Base-by-base conservation (phyloP, 768 basidiomycete genomes). In the Neoboletus magnificus region DNA sequence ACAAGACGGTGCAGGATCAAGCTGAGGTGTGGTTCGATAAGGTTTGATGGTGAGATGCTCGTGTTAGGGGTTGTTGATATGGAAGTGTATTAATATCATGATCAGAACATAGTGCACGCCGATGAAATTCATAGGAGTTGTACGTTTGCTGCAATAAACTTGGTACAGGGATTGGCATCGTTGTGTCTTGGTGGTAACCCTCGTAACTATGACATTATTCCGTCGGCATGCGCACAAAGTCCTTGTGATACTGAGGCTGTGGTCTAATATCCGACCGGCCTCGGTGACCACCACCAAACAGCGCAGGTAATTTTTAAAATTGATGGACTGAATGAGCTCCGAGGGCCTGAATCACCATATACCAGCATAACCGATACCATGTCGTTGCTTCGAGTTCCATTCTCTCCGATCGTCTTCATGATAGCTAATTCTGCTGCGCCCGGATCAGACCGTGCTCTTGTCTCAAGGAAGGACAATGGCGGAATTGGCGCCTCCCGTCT, bases 21-120 rank as follows among this genome's bases (percentile, higher is more conserved):
- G 62, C 66, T 0, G 72, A 74, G 43, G 68, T 69, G 25, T 72
- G 69, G 73, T 72, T 73, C 25, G 63, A 69, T 33, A 62, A 43
- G 40, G 47, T 62, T 46, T 37, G 39, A 64, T 29, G 25, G 23
- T n/a, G n/a, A 9, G 37, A 39, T 39, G 2, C 37, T 16, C 18
- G 4, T 18, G 15, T 18, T 35, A 41, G 25, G 33, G 41, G 49
- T 2, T n/a, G 54, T 43, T 30, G 32, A 33, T 44, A 33, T 37
- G 40, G 43, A 50, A 23, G 45, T 48, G 50, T 36, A 27, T 49
- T 30, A 2, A 46, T 46, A 6, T 8, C 20, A n/a, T n/a, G n/a
- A n/a, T n/a, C 5, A 29, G 41, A 48, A 48, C 6, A 13, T 29
- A 27, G 27, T 47, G 23, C 15, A 16, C 16, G 1, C n/a, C 25